Evolutionary conservation across 208 protist genomes (phyloP), one percentile per base, ranked within the genome.

Genomic region (Leptomonas pyrrhocoris): DNA sequence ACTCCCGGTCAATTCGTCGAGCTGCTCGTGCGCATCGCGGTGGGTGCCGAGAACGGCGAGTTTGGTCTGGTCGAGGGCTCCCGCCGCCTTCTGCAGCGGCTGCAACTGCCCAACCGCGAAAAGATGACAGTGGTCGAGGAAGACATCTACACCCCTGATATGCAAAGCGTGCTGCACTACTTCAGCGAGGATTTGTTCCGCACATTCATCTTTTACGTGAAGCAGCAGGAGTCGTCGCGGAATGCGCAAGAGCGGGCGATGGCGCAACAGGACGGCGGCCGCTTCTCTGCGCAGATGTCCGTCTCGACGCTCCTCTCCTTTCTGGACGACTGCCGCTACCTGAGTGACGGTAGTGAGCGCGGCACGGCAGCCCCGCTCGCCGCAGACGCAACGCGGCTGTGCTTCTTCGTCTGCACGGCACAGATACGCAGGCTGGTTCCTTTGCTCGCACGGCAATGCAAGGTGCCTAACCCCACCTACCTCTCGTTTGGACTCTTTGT

Each of bases 131-230:
- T 74, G 1, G 73, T 87, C 18, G 34, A 74, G 8, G 51, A 42
- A 12, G 54, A 54, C n/a, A 77, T 93, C 51, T 84, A 81, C 51
- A 66, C 49, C 40, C 34, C 65, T 1, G 84, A 91, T 46, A 23
- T 69, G 31, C 92, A 92, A 43, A 65, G 81, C 25, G 81, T 96
- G 60, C 64, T 92, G 30, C 18, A 63, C 21, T 92, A 88, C 59
- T 96, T 92, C 74, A 68, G 68, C 49, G 80, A 92, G 23, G 88
- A 94, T 53, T 58, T 96, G 15, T 73, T 80, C 21, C 83, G 92
- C 28, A 68, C 90, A 15, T 96, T 88, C 66, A 88, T 96, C 48
- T 94, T 92, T 68, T 96, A 96, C 59, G 53, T 92, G 23, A 89
- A 85, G 45, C 72, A 77, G 61, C 91, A 94, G 69, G 81, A 89